These are phyloP conservation scores for Luffa aegyptiaca DNA, from an alignment of 306 rosid species.

Conservation along the genomic window DNA sequence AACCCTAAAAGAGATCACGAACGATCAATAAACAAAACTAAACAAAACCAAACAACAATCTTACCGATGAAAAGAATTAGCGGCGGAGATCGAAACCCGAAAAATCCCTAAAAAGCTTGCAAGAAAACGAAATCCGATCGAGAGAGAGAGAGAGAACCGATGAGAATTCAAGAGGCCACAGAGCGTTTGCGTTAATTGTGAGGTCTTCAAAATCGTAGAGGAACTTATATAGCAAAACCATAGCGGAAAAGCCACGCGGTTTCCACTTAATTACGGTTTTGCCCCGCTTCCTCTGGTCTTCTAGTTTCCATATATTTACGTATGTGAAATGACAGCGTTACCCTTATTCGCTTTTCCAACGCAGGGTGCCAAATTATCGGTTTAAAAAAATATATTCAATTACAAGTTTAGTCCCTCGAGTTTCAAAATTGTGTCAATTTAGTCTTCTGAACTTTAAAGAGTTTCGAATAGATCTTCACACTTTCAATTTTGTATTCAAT, in stretches of 20 bases:
- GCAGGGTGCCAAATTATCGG: not conserved
- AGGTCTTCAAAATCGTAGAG: not conserved
- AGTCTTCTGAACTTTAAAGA: no score
- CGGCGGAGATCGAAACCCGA: not conserved
- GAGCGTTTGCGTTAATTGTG: not conserved
- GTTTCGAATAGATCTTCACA: no score
- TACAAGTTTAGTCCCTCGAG: no score
- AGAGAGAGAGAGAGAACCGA: not conserved
- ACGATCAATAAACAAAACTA: not conserved
- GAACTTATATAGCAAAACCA: not conserved
- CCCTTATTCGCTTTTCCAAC: not conserved
- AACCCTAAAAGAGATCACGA: not conserved
- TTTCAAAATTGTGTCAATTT: no score
- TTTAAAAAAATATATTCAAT: no score
- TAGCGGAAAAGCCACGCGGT: slow-evolving; percentile 9
- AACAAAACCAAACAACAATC: not conserved
- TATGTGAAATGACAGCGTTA: not conserved
- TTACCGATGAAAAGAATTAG: not conserved
- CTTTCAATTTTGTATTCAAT: no score
- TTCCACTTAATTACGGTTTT: not conserved
- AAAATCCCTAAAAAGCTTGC: not conserved
- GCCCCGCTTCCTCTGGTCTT: not conserved
- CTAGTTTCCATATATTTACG: not conserved
- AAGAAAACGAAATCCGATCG: not conserved
- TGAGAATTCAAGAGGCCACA: not conserved